Evolutionary conservation across 306 rosid species (phyloP).

Genomic region (Bauhinia variegata): DNA sequence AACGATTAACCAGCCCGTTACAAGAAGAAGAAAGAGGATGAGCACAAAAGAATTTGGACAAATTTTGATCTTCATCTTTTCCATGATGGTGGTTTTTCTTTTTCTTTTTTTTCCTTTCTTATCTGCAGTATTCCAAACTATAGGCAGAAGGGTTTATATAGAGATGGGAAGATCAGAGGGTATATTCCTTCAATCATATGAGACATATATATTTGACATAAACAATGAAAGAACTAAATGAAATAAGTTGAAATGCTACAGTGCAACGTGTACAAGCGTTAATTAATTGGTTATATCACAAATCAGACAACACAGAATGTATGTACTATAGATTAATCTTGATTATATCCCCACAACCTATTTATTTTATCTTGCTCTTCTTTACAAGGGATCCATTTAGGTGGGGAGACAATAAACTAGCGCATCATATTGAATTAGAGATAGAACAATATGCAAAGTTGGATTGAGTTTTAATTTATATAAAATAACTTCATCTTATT

Average conservation of each 20-base stretch:
- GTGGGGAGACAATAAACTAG: background rate
- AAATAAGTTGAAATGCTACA: background rate
- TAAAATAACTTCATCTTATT: too few relatives aligned
- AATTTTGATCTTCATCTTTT: conserved; percentile 22
- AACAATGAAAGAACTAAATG: background rate
- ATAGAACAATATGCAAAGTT: too few relatives aligned
- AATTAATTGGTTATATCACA: conserved; percentile 1
- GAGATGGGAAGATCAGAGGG: background rate
- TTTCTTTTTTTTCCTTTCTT: background rate
- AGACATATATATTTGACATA: background rate
- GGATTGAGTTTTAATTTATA: too few relatives aligned
- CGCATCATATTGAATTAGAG: too few relatives aligned
- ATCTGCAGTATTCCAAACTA: background rate
- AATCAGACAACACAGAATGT: background rate
- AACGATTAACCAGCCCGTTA: background rate
- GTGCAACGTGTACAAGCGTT: background rate
- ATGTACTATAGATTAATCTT: too few relatives aligned
- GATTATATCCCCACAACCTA: conserved; percentile 8
- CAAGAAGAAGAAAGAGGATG: conserved; percentile 17
- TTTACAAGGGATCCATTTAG: background rate
- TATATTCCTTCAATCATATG: background rate
- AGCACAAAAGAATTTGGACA: background rate
- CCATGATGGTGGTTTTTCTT: too few relatives aligned
- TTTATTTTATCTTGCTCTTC: background rate
- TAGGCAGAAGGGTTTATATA: conserved; percentile 24